Percentiles rank a stretch among this genome's conserved stretches.
Evolutionary conservation across 148 eudicot genomes (phyloP).

Genomic region (Heliosperma pusillum): DNA sequence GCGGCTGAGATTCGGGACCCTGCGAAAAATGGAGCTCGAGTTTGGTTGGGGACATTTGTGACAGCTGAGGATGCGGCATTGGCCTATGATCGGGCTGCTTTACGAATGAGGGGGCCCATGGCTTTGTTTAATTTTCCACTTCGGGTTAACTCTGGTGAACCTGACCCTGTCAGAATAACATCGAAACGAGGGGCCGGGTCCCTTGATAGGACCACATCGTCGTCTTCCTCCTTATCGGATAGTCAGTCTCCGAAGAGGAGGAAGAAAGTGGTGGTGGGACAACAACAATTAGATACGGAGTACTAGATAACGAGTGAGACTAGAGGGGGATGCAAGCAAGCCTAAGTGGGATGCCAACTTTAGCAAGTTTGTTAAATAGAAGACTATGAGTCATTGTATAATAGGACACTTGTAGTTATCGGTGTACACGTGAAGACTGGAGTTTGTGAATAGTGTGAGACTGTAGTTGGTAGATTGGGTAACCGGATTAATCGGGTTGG

Average conservation of each 20-base stretch:
- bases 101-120: slow-evolving; percentile 29
- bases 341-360: too few species aligned
- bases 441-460: too few species aligned
- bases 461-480: too few species aligned
- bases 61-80: slow-evolving; percentile 44
- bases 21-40: slow-evolving; percentile 33
- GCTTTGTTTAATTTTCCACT: slow-evolving; percentile 48
- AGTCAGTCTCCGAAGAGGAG: background rate
- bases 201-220: background rate
- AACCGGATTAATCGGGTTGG: too few species aligned
- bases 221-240: background rate
- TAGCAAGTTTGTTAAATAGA: too few species aligned
- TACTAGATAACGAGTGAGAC: too few species aligned
- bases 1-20: slow-evolving; percentile 53
- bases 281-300: slow-evolving; percentile 2
- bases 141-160: slow-evolving; percentile 9
- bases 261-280: background rate
- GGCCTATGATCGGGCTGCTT: slow-evolving; percentile 49
- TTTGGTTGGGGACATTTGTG: slow-evolving; percentile 50
- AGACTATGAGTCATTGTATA: too few species aligned
- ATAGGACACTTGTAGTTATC: too few species aligned
- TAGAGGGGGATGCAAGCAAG: too few species aligned
- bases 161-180: background rate
- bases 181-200: slow-evolving; percentile 1
- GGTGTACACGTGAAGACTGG: too few species aligned